Conservation (phyloP, 1,284 basidiomycete species). For the Tilletia indica region DNA sequence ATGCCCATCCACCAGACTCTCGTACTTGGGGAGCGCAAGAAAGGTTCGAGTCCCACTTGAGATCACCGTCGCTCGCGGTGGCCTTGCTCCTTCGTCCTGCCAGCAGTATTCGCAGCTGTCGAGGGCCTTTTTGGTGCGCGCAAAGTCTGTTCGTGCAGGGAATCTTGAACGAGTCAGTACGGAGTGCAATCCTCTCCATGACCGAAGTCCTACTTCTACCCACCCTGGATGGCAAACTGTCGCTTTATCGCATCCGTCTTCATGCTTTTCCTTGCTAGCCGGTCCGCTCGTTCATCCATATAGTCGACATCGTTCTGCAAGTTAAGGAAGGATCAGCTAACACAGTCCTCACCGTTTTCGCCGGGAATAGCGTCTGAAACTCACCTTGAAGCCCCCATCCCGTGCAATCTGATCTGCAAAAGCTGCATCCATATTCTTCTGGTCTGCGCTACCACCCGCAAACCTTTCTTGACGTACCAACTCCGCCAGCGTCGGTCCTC, state of each 20-base stretch:
- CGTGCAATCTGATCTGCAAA: constrained; percentile 81
- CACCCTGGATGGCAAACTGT: constrained; percentile 81
- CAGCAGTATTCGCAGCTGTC: constrained; percentile 69
- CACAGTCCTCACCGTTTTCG: constrained; percentile 7
- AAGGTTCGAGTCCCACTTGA: constrained; percentile 87
- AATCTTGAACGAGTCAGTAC: not conserved
- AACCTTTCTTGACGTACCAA: constrained; percentile 90
- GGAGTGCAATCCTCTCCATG: no score
- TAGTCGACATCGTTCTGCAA: constrained; percentile 67
- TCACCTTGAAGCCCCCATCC: constrained; percentile 73
- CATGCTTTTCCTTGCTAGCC: constrained; percentile 87
- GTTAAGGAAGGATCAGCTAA: not conserved
- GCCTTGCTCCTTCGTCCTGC: constrained; percentile 59
- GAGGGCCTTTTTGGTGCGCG: constrained; percentile 84
- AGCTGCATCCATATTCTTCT: constrained; percentile 86
- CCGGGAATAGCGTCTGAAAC: not conserved
- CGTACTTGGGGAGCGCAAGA: constrained; percentile 78
- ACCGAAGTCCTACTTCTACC: not conserved
- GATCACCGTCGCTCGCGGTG: constrained; percentile 79
- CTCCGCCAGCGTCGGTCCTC: constrained; percentile 78
- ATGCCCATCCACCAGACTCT: constrained; percentile 84
- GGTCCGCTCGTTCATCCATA: constrained; percentile 93
- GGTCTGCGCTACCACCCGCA: constrained; percentile 78
- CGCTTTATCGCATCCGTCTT: constrained; percentile 92
- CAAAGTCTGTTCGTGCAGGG: constrained; percentile 69